Evolutionary conservation across 768 basidiomycete genomes (phyloP).

Genomic region (Podaxis mareebaensis): DNA sequence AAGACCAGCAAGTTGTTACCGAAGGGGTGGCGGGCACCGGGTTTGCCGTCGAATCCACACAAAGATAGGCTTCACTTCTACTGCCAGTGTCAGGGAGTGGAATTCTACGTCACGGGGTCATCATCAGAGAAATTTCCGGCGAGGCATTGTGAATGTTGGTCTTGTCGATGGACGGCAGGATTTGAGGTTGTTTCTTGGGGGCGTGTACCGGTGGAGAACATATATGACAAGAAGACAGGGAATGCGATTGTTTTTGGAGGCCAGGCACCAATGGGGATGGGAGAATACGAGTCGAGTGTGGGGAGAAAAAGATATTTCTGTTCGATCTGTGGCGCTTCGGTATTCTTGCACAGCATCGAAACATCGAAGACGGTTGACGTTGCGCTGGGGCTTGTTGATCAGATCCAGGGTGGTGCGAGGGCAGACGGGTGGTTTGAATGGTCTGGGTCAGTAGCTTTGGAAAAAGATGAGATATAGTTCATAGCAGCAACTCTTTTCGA

Average conservation of each 20-base stretch:
- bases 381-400: slow-evolving; percentile 30
- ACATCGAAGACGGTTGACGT: slow-evolving; percentile 25
- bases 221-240: slow-evolving; percentile 19
- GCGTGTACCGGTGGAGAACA: slow-evolving; percentile 28
- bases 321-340: slow-evolving; percentile 30
- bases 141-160: slow-evolving; percentile 30
- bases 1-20: slow-evolving; percentile 23
- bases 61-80: slow-evolving; percentile 21
- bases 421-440: slow-evolving; percentile 30
- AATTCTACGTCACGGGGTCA: slow-evolving; percentile 28
- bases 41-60: not conserved
- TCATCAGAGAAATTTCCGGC: slow-evolving; percentile 30
- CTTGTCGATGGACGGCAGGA: slow-evolving; percentile 29
- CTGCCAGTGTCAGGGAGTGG: slow-evolving; percentile 29
- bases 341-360: slow-evolving; percentile 27
- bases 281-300: slow-evolving; percentile 30
- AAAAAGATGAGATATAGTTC: not conserved
- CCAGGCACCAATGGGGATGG: slow-evolving; percentile 24
- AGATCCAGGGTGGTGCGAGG: slow-evolving; percentile 24
- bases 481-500: slow-evolving; percentile 65
- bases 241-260: not conserved
- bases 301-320: slow-evolving; percentile 32
- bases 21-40: slow-evolving; percentile 23
- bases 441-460: slow-evolving; percentile 5
- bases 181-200: slow-evolving; percentile 31